Conservation (phyloP, 768 basidiomycete genomes). For the Rhodotorula babjevae region DNA sequence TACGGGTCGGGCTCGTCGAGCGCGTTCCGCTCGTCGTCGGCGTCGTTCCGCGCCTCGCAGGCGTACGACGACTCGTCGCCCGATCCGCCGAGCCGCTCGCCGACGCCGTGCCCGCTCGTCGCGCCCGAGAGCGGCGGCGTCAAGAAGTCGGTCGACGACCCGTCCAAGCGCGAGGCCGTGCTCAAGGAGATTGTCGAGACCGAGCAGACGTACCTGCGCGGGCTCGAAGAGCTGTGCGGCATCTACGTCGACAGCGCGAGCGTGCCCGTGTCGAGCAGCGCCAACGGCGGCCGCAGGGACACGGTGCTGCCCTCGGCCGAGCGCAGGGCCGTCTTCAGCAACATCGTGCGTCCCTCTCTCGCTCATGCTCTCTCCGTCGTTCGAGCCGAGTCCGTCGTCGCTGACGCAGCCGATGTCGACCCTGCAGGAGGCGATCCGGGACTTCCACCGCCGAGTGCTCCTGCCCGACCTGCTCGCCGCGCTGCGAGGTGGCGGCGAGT, state of each 20-base stretch:
- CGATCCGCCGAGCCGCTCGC: not conserved
- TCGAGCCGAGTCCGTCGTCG: not conserved
- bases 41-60: slow-evolving; percentile 17
- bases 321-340: slow-evolving; percentile 84
- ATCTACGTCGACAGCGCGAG: slow-evolving; percentile 88
- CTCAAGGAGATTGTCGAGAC: slow-evolving; percentile 91
- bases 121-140: not conserved
- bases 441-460: slow-evolving; percentile 89
- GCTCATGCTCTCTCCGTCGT: too few relatives aligned
- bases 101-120: not conserved
- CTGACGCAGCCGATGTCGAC: too few relatives aligned
- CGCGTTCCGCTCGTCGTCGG: not conserved
- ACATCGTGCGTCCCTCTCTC: slow-evolving; percentile 50
- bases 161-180: slow-evolving; percentile 72
- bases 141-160: slow-evolving; percentile 62
- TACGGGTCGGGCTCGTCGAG: not conserved
- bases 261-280: slow-evolving; percentile 56
- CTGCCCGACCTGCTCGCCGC: slow-evolving; percentile 81
- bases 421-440: slow-evolving; percentile 67
- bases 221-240: slow-evolving; percentile 86
- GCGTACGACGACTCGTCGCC: not conserved
- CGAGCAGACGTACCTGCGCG: slow-evolving; percentile 88
- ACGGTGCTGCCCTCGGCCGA: slow-evolving; percentile 78
- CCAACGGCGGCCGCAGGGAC: slow-evolving; percentile 68
- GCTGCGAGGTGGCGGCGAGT: not conserved